phyloP scores from a whole-genome alignment of 2,329 filamentous ascomycete species.

The Tympanopsis confertula region DNA sequence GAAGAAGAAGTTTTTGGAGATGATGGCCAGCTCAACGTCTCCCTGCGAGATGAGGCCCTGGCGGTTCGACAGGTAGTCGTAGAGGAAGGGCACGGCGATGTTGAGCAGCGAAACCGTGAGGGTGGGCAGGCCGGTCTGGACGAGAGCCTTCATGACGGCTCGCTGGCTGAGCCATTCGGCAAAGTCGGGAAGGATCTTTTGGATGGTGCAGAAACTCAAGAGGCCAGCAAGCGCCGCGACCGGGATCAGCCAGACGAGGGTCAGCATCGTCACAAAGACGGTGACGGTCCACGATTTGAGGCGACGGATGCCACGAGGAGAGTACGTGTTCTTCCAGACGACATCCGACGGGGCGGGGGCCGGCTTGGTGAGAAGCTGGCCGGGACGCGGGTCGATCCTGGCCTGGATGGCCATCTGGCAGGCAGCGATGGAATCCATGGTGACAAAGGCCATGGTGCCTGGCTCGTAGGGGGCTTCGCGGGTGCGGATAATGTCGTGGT shows the following conservation, averaged over 20 bases:
- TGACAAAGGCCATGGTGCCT: conserved; percentile 83
- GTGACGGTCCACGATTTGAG: conserved; percentile 76
- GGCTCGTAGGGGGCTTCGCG: conserved; percentile 67
- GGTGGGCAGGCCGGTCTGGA: conserved; percentile 81
- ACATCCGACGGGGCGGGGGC: conserved; percentile 85
- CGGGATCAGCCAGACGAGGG: conserved; percentile 77
- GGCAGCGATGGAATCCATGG: conserved; percentile 88
- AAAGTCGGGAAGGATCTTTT: conserved; percentile 59
- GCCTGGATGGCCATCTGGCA: conserved; percentile 95
- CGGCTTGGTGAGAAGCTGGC: conserved; percentile 71
- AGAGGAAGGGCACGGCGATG: conserved; percentile 81
- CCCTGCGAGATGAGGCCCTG: conserved; percentile 94
- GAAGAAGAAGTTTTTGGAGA: conserved; percentile 99
- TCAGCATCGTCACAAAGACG: conserved; percentile 68
- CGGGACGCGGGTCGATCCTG: conserved; percentile 78
- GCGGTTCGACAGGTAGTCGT: conserved; percentile 79
- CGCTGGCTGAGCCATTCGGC: conserved; percentile 58
- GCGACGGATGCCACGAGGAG: conserved; percentile 62
- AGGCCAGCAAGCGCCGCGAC: conserved; percentile 69
- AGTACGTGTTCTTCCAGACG: conserved; percentile 90
- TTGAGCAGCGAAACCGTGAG: conserved; percentile 77
- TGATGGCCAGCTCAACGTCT: conserved; percentile 85
- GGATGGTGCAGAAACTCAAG: conserved; percentile 71
- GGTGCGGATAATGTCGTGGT: conserved; percentile 60
- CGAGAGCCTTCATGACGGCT: conserved; percentile 59